phyloP scores from a whole-genome alignment of 73 alveolate genomes.

The Stentor coeruleus region DNA sequence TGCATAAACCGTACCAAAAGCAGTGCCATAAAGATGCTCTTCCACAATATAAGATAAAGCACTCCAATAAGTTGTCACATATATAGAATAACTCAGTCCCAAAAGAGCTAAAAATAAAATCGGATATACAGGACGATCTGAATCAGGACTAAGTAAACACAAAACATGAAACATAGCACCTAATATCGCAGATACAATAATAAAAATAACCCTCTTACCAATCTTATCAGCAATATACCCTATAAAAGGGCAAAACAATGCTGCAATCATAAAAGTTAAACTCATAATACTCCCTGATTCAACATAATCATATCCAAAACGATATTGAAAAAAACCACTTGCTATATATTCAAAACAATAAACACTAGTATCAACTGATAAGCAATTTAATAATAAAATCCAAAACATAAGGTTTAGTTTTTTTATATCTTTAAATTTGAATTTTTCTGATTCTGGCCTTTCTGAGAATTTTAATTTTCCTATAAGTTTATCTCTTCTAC shows the following conservation, averaged over 20 bases:
- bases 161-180: conserved; percentile 44
- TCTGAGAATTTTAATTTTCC: too few relatives aligned
- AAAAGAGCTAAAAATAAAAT: conserved; percentile 45
- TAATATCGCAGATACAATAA: conserved; percentile 37
- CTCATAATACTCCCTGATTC: conserved; percentile 54
- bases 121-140: conserved; percentile 36
- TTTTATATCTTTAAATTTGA: conserved; percentile 65
- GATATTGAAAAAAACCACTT: conserved; percentile 40
- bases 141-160: conserved; percentile 39
- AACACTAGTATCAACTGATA: conserved; percentile 47
- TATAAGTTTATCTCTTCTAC: conserved; percentile 34
- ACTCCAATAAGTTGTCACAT: conserved; percentile 84
- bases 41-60: conserved; percentile 65
- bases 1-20: conserved; percentile 75
- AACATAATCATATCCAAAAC: conserved; percentile 49
- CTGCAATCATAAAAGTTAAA: conserved; percentile 49
- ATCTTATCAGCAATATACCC: conserved; percentile 61
- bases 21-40: conserved; percentile 73
- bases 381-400: conserved; percentile 56
- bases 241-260: conserved; percentile 67
- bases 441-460: conserved; percentile 45
- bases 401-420: conserved; percentile 63
- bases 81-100: conserved; percentile 74
- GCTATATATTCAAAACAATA: conserved; percentile 66
- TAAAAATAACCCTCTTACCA: conserved; percentile 56